phyloP scores from a whole-genome alignment of 352 stramenopile species.

The Globisporangium iwayamae region DNA sequence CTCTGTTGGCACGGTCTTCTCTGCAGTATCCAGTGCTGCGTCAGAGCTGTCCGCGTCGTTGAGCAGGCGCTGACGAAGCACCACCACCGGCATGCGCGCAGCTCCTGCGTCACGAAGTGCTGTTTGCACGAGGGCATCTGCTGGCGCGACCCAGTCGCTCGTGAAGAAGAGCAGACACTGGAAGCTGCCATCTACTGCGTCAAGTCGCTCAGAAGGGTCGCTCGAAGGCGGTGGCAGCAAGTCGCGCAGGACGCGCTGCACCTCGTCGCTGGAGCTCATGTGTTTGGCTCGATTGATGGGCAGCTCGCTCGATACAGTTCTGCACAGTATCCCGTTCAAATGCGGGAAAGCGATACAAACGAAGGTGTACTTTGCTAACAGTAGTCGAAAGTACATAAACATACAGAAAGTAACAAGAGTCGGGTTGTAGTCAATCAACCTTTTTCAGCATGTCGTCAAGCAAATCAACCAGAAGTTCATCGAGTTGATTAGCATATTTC shows the following conservation, averaged over 20 bases:
- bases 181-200: background rate
- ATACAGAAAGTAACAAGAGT: too few species aligned
- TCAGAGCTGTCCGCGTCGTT: background rate
- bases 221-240: background rate
- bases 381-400: too few species aligned
- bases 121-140: constrained; percentile 30
- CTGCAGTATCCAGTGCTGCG: background rate
- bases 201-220: background rate
- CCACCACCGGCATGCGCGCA: constrained; percentile 10
- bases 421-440: too few species aligned
- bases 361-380: too few species aligned
- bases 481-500: too few species aligned
- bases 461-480: too few species aligned
- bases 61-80: constrained; percentile 27
- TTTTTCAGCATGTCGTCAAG: too few species aligned
- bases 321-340: too few species aligned
- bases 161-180: constrained; percentile 30
- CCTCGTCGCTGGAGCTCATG: background rate
- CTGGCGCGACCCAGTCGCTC: constrained; percentile 35
- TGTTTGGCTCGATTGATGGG: background rate
- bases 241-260: background rate
- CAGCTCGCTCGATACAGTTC: too few species aligned
- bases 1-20: background rate
- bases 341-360: too few species aligned
- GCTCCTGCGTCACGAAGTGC: constrained; percentile 17